Evolutionary conservation across 2,329 filamentous ascomycete species (phyloP).

Genomic region (Ophiostoma piceae): DNA sequence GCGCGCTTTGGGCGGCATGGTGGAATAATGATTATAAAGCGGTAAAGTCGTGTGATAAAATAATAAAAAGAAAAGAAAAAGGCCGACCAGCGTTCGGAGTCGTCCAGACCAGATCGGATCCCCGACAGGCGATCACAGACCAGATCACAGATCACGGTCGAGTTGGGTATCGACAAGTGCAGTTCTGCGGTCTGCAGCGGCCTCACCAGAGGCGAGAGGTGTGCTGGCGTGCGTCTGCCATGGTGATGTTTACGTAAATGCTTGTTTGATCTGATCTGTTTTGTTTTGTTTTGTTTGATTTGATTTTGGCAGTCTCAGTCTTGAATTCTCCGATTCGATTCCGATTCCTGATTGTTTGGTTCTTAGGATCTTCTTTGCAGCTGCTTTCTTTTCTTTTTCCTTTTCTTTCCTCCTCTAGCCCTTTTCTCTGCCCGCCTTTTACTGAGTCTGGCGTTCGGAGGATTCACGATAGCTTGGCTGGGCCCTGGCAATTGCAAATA

Average conservation of each 20-base stretch:
- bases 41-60: background rate
- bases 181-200: background rate
- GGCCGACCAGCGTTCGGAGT: background rate
- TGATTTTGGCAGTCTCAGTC: background rate
- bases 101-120: background rate
- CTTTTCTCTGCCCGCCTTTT: background rate
- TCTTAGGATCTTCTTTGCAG: background rate
- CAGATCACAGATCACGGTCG: background rate
- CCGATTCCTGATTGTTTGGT: background rate
- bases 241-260: background rate
- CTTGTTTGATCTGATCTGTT: background rate
- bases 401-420: background rate
- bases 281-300: background rate
- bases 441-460: background rate
- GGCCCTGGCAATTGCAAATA: background rate
- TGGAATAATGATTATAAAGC: constrained; percentile 14
- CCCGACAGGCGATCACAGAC: background rate
- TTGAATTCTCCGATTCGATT: background rate
- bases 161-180: background rate
- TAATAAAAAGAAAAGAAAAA: background rate
- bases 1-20: constrained; percentile 17
- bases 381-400: background rate
- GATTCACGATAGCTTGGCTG: constrained; percentile 12
- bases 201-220: background rate
- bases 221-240: background rate